Conservation (phyloP, 345 rosid genomes). For the Iberis pinnata region DNA sequence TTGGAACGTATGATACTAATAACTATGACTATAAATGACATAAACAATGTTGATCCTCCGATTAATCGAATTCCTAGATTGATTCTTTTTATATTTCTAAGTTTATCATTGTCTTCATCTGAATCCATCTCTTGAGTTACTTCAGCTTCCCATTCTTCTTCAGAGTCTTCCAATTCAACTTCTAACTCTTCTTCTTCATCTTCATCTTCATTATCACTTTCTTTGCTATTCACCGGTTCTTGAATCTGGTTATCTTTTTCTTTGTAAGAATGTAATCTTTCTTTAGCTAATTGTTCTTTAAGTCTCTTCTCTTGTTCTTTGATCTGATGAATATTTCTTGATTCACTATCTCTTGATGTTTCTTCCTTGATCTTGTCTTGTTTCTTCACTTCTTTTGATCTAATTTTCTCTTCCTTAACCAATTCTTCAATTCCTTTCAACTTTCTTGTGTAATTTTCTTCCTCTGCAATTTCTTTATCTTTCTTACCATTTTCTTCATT, state of each 20-base stretch:
- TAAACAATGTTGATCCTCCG: conserved; percentile 56
- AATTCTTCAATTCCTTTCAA: too few species aligned
- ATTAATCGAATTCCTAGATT: conserved; percentile 20
- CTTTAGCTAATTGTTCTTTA: background rate
- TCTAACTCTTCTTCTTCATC: conserved; percentile 20
- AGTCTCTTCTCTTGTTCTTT: conserved; percentile 16
- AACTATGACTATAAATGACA: conserved; percentile 51
- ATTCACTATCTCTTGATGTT: background rate
- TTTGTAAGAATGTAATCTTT: background rate
- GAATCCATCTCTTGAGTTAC: conserved; percentile 18
- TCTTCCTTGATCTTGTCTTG: background rate
- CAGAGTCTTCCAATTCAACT: conserved; percentile 23
- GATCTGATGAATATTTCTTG: background rate
- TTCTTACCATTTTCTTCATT: too few species aligned
- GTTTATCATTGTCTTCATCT: conserved; percentile 17
- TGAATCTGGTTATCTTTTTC: conserved; percentile 5
- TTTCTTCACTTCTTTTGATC: background rate
- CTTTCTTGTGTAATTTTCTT: too few species aligned
- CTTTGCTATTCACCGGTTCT: too few species aligned
- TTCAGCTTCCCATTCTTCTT: conserved; percentile 31
- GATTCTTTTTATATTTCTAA: conserved; percentile 21
- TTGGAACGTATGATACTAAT: conserved; percentile 39
- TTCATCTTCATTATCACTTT: conserved; percentile 12
- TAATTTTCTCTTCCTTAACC: background rate
- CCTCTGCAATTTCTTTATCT: too few species aligned